Base-by-base conservation (phyloP, 164 flowering plant genomes). In the Dillenia suffruticosa region DNA sequence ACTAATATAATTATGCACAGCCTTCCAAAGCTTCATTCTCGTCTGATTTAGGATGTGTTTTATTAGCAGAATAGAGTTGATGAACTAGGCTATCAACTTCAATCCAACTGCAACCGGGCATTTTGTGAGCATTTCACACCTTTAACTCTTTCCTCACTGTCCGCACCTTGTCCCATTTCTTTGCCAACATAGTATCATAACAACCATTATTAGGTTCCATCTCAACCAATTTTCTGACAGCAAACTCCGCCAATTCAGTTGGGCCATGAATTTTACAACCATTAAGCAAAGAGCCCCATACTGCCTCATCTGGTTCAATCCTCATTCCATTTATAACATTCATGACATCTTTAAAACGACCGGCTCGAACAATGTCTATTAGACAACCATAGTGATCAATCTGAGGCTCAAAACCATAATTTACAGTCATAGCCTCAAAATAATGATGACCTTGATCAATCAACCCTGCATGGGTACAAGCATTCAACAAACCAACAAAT, bases 21-120 rank as follows among this genome's bases (percentile, higher is more conserved):
- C 62, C 66, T 49, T 78, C 79, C 60, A 80, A 57, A 12, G 58
- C 49, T n/a, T 49, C 15, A 54, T 75, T 81, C 13, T 83, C 79
- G 57, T 80, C 81, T 17, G 75, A 60, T 68, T 70, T 70, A 10
- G 72, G 77, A 70, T 83, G 92, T 17, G 72, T 47, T 49, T 66
- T 69, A 63, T 87, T 88, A 17, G 74, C 67, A 46, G 91, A 81
- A 69, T 81, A 74, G 57, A 87, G 87, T 52, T 79, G 82, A 72
- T 85, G 79, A 58, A 89, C 80, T 66, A 64, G 69, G 57, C 69
- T 72, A 62, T 85, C 82, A 47, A 87, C 65, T 77, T 89, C 93
- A 51, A 87, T 72, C 93, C 96, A 84, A 72, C 91, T 87, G 65
- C 89, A 89, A 59, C 96, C 91, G 10, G 88, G 85, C 1, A 74